phyloP scores from a whole-genome alignment of 2,329 filamentous ascomycete genomes.

The Phyllosticta paracitricarpa region DNA sequence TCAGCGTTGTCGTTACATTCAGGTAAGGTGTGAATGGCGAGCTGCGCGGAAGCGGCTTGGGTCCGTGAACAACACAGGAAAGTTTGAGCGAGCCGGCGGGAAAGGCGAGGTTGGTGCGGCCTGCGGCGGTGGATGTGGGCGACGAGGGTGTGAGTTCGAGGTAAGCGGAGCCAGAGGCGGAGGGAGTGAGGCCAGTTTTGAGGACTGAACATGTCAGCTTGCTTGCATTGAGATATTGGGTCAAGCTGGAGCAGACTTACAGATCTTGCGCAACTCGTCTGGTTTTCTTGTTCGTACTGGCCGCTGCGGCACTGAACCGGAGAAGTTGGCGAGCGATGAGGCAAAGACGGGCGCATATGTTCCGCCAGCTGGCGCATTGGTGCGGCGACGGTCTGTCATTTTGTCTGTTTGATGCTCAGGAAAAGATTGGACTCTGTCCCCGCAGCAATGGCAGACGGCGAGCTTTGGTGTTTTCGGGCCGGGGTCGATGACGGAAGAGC shows the following conservation, averaged over 20 bases:
- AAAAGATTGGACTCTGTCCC: neutral
- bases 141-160: slow-evolving; percentile 47
- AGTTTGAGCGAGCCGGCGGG: slow-evolving; percentile 69
- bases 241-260: slow-evolving; percentile 38
- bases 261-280: slow-evolving; percentile 74
- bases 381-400: slow-evolving; percentile 78
- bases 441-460: neutral
- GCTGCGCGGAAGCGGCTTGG: slow-evolving; percentile 78
- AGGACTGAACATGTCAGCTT: slow-evolving; percentile 50
- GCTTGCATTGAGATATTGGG: slow-evolving; percentile 10
- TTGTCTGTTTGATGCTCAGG: slow-evolving; percentile 11
- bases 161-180: slow-evolving; percentile 87
- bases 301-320: slow-evolving; percentile 33
- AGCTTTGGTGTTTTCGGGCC: neutral
- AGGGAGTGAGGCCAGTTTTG: slow-evolving; percentile 84
- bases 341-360: slow-evolving; percentile 67
- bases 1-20: slow-evolving; percentile 84
- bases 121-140: slow-evolving; percentile 28
- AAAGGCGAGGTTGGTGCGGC: slow-evolving; percentile 36
- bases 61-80: slow-evolving; percentile 86
- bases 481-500: neutral
- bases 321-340: slow-evolving; percentile 38
- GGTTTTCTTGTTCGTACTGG: slow-evolving; percentile 51
- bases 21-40: slow-evolving; percentile 88
- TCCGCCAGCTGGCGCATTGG: slow-evolving; percentile 75